Evolutionary conservation across 495 filamentous ascomycete genomes (phyloP).

Genomic region (Aspergillus cavernicola): DNA sequence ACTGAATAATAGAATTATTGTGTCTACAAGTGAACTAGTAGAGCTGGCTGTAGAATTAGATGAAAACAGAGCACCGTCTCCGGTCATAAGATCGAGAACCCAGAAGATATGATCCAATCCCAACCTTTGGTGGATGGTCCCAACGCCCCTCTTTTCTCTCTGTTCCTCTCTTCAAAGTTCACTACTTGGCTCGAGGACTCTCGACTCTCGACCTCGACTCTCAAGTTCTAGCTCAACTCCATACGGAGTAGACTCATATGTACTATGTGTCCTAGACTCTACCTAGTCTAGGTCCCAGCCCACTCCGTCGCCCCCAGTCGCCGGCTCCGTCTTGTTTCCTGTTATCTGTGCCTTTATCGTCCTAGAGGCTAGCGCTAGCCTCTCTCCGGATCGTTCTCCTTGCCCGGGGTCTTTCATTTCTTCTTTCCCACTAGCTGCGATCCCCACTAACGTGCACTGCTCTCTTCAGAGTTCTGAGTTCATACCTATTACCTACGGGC

Average conservation of each 20-base stretch:
- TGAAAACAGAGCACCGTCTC: no score
- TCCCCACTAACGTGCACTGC: slow-evolving; percentile 18
- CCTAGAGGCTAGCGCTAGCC: slow-evolving; percentile 6
- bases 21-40: no score
- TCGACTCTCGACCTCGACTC: no score
- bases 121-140: no score
- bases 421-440: slow-evolving; percentile 9
- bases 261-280: background rate
- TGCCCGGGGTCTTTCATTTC: slow-evolving; percentile 11
- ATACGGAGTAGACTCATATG: no score
- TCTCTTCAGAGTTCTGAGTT: no score
- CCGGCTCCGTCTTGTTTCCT: slow-evolving; percentile 22
- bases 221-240: no score
- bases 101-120: background rate
- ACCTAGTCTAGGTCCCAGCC: slow-evolving; percentile 7
- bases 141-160: no score
- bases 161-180: background rate
- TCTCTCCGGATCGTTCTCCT: slow-evolving; percentile 22
- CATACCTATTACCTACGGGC: no score
- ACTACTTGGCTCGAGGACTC: background rate
- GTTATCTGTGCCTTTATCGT: slow-evolving; percentile 15
- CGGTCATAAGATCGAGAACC: no score
- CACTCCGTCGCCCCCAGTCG: slow-evolving; percentile 12
- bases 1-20: no score
- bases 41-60: no score